Base-by-base conservation (phyloP, 164 flowering plant species). In the Brasenia schreberi region DNA sequence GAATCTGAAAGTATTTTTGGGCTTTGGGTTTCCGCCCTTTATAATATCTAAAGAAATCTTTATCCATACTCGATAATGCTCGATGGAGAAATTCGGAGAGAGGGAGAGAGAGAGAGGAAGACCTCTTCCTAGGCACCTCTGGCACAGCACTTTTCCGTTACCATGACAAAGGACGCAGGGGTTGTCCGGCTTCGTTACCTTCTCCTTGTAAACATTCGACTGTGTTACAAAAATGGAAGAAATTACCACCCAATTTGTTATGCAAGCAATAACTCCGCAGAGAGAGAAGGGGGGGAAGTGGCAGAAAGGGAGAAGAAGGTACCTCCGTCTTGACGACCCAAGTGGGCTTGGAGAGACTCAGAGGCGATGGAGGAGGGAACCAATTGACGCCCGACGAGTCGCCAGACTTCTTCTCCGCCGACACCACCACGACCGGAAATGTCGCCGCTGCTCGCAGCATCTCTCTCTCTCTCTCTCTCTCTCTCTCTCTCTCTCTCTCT, bases 81-180 rank as follows among this genome's bases (percentile, higher is more conserved):
- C n/a, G n/a, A n/a, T n/a, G n/a, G 27, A 23, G 43, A 58, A 42
- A 39, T 53, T 43, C 62, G 64, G 56, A 62, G 67, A 62, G 64
- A 67, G 77, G 27, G 61, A 64, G 70, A 67, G 65, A 66, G 69
- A 73, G 64, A 68, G 67, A 66, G 63, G 71, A 65, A 72, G 45
- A 87, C 97, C 97, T 85, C 61, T 85, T 80, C 98, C 96, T 61
- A 17, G 67, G 68, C 98, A 92, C 18, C 72, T 64, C 65, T 67
- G 76, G 69, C 96, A 89, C 70, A 83, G 82, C 67, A 83, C 83
- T 77, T 81, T 81, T 43, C 97, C 97, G 53, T 77, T 81, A 44
- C 97, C 98, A 7, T 68, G 59, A 68, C 98, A 92, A 5, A 81
- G 78, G 39, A 80, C 85, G 75, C 96, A 92, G n/a, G 87, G 82